These are phyloP conservation scores for Lupinus albus DNA, from an alignment of 306 rosid species.

Conservation along the genomic window DNA sequence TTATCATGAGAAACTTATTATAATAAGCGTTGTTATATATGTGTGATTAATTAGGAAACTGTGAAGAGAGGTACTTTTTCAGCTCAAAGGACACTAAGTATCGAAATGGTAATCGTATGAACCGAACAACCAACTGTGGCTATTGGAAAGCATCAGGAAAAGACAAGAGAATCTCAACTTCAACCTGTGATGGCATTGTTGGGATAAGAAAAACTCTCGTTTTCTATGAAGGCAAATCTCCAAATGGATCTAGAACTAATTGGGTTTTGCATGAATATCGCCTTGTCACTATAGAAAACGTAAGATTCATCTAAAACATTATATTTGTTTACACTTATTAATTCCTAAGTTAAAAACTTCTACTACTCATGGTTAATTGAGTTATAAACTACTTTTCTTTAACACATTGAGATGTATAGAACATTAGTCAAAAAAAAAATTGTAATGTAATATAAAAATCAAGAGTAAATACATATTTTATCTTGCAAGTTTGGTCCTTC, in stretches of 20 bases:
- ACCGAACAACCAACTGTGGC: slow-evolving; percentile 71
- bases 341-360: too few relatives aligned
- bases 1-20: neutral
- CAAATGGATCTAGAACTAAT: slow-evolving; percentile 58
- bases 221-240: slow-evolving; percentile 64
- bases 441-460: neutral
- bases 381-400: too few relatives aligned
- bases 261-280: slow-evolving; percentile 90
- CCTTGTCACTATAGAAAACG: slow-evolving; percentile 50
- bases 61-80: slow-evolving; percentile 77
- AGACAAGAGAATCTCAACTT: slow-evolving; percentile 57
- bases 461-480: too few relatives aligned
- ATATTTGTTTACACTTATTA: too few relatives aligned
- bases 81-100: slow-evolving; percentile 62
- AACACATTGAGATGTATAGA: too few relatives aligned
- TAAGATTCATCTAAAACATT: neutral
- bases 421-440: too few relatives aligned
- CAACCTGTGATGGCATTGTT: slow-evolving; percentile 39
- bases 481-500: too few relatives aligned
- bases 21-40: too few relatives aligned
- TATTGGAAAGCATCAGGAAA: slow-evolving; percentile 87
- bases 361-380: too few relatives aligned
- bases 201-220: slow-evolving; percentile 77
- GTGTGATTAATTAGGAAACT: slow-evolving; percentile 47
- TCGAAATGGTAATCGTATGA: slow-evolving; percentile 64